Conservation (phyloP, 164 flowering plant species). For the Tinospora cordifolia region DNA sequence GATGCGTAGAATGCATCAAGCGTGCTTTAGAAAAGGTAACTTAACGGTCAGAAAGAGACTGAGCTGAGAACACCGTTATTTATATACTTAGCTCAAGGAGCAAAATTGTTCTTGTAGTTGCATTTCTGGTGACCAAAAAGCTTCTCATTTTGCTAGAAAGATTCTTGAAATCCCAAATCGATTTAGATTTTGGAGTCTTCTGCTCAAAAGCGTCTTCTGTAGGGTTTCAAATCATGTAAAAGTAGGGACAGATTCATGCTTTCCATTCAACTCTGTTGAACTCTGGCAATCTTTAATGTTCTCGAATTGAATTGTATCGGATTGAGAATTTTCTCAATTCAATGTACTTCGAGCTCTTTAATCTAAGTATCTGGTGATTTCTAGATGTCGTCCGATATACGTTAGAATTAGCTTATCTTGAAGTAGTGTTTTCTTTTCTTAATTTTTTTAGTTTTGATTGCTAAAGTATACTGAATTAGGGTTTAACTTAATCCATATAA, state of each 20-base stretch:
- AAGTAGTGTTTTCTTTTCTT: not conserved
- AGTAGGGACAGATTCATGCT: not conserved
- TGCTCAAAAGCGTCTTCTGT: not conserved
- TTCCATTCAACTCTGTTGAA: not conserved
- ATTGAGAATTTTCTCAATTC: not conserved
- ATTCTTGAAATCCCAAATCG: not conserved
- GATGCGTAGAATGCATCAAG: conserved; percentile 5
- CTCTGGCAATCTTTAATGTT: not conserved
- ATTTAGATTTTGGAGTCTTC: not conserved
- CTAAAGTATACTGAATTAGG: not conserved
- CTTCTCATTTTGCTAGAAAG: not conserved
- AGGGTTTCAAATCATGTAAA: not conserved
- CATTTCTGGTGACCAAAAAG: not conserved
- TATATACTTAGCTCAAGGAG: not conserved
- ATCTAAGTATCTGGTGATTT: not conserved
- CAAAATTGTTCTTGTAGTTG: conserved; percentile 2
- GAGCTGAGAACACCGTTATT: not conserved
- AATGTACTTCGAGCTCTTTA: not conserved
- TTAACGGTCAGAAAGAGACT: not conserved
- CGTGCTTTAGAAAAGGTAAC: not conserved
- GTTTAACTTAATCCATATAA: not conserved
- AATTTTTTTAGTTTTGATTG: not conserved
- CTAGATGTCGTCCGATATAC: conserved; percentile 51
- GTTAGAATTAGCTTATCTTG: conserved; percentile 18
- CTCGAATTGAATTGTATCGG: not conserved